Percentiles rank a stretch among this genome's conserved stretches.
Evolutionary conservation across 352 stramenopile genomes (phyloP).

Genomic region (Phytophthora cactorum): DNA sequence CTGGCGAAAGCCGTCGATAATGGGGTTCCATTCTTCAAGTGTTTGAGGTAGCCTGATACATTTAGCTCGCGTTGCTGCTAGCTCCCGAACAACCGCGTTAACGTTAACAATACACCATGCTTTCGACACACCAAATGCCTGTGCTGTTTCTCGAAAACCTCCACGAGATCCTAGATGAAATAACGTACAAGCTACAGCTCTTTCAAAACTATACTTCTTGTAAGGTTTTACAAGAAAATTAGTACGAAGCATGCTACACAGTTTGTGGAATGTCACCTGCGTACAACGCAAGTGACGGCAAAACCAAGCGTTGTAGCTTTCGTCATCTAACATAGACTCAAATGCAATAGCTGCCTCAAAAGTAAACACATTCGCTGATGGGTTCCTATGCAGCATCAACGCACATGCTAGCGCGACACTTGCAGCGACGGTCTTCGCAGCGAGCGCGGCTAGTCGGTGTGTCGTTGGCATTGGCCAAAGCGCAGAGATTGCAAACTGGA

Average conservation of each 20-base stretch:
- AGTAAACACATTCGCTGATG: too few relatives aligned
- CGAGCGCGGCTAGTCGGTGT: too few relatives aligned
- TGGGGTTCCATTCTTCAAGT: background rate
- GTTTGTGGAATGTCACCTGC: slow-evolving; percentile 14
- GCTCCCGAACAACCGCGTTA: background rate
- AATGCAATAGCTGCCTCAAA: background rate
- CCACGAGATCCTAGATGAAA: slow-evolving; percentile 22
- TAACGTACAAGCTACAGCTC: slow-evolving; percentile 8
- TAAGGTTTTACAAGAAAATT: slow-evolving; percentile 4
- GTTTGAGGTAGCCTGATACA: slow-evolving; percentile 7
- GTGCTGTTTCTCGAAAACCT: slow-evolving; percentile 5
- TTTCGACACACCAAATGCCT: slow-evolving; percentile 19
- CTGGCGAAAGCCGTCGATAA: slow-evolving; percentile 1
- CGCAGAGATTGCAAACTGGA: too few relatives aligned
- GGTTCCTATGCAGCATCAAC: too few relatives aligned
- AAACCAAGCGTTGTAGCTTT: slow-evolving; percentile 17
- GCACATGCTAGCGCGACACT: too few relatives aligned
- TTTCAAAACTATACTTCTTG: slow-evolving; percentile 17
- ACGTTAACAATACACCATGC: slow-evolving; percentile 13
- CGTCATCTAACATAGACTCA: slow-evolving; percentile 7
- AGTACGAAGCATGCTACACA: slow-evolving; percentile 5
- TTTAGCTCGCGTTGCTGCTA: slow-evolving; percentile 2
- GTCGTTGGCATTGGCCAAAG: too few relatives aligned
- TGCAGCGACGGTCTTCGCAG: too few relatives aligned
- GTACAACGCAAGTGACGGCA: slow-evolving; percentile 16